Evolutionary conservation across 148 eudicot genomes (phyloP).

Genomic region (Camellia japonica): DNA sequence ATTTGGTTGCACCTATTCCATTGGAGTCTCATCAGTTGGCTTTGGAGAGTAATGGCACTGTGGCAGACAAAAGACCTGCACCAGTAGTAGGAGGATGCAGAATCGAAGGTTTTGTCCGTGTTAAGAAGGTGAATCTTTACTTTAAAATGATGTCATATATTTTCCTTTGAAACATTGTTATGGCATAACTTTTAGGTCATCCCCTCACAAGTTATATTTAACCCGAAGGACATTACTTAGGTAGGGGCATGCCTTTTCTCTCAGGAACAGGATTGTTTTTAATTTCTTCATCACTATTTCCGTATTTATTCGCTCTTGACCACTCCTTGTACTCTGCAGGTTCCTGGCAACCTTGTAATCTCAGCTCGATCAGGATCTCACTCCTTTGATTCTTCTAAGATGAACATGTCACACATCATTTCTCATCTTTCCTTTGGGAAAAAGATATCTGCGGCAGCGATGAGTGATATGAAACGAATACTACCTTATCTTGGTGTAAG

Average conservation of each 20-base stretch:
- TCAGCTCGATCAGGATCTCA: slow-evolving; percentile 89
- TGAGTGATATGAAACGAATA: slow-evolving; percentile 67
- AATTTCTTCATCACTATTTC: not conserved
- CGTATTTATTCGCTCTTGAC: not conserved
- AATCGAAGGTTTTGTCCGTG: slow-evolving; percentile 95
- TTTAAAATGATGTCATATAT: not conserved
- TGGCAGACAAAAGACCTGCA: slow-evolving; percentile 67
- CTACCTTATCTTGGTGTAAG: slow-evolving; percentile 77
- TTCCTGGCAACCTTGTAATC: slow-evolving; percentile 88
- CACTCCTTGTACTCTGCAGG: slow-evolving; percentile 46
- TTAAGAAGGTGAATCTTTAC: slow-evolving; percentile 69
- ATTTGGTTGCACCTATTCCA: slow-evolving; percentile 67
- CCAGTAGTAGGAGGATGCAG: slow-evolving; percentile 89
- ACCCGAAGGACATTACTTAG: slow-evolving; percentile 1
- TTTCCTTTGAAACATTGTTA: not conserved
- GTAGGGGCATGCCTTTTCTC: not conserved
- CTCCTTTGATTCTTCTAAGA: slow-evolving; percentile 93
- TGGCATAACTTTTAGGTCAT: not conserved
- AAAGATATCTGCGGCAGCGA: slow-evolving; percentile 49
- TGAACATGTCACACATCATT: slow-evolving; percentile 87
- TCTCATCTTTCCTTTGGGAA: slow-evolving; percentile 78
- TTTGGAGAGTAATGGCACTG: slow-evolving; percentile 40
- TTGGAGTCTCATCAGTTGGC: slow-evolving; percentile 42
- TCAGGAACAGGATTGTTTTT: not conserved
- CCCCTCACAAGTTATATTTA: not conserved